Evolutionary conservation across 495 filamentous ascomycete species (phyloP).

Genomic region (Glarea lozoyensis): DNA sequence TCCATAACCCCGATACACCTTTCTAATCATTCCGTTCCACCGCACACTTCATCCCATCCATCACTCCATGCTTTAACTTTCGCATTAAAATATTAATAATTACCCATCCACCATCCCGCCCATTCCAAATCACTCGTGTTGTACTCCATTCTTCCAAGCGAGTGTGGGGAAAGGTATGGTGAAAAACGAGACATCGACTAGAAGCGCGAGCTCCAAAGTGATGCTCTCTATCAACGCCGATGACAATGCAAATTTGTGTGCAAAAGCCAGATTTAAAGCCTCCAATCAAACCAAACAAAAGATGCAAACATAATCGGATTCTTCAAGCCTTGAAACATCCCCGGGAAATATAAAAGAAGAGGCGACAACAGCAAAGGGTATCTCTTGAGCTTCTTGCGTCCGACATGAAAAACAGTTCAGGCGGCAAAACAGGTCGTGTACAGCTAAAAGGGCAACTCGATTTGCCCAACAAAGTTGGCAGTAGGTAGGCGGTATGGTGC

Average conservation of each 20-base stretch:
- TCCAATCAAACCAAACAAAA: no score
- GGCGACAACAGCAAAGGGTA: slow-evolving; percentile 1
- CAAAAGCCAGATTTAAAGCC: no score
- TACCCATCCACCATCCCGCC: slow-evolving; percentile 3
- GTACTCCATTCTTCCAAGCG: slow-evolving; percentile 6
- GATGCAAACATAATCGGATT: not conserved
- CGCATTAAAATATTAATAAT: slow-evolving; percentile 16
- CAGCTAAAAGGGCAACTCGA: not conserved
- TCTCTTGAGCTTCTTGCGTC: not conserved
- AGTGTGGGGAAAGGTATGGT: slow-evolving; percentile 7
- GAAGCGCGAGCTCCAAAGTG: no score
- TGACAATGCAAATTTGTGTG: not conserved
- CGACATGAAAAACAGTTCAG: not conserved
- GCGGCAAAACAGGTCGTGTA: not conserved
- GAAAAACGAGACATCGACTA: not conserved
- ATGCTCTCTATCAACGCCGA: not conserved
- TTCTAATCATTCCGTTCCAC: no score
- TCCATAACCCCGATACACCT: not conserved
- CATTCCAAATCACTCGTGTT: not conserved
- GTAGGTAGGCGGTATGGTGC: no score
- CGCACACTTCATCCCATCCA: slow-evolving; percentile 1
- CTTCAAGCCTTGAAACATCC: not conserved
- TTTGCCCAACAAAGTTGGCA: not conserved
- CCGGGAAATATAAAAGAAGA: not conserved
- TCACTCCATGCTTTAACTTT: not conserved